Evolutionary conservation across 2,329 filamentous ascomycete genomes (phyloP).

Genomic region (Aschersonia sp.): DNA sequence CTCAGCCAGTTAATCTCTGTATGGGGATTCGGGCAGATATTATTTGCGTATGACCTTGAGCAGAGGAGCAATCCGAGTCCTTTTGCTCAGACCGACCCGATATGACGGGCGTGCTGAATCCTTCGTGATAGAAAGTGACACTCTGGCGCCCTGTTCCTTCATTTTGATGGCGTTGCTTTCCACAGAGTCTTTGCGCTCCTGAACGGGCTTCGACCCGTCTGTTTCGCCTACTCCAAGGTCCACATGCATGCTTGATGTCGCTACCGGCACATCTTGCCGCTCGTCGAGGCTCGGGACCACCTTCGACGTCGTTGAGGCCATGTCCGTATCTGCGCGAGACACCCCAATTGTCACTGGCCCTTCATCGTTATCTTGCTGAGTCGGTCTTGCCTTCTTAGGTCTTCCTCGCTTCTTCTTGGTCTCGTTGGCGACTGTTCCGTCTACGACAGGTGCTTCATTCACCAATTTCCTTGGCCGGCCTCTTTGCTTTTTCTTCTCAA

Average conservation of each 20-base stretch:
- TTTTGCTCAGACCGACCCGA: slow-evolving; percentile 36
- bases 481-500: slow-evolving; percentile 13
- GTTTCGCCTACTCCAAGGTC: background rate
- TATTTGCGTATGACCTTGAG: slow-evolving; percentile 33
- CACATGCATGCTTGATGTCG: background rate
- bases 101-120: slow-evolving; percentile 23
- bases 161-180: background rate
- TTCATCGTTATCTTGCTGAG: background rate
- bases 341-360: background rate
- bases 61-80: slow-evolving; percentile 33
- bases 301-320: background rate
- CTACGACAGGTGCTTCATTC: slow-evolving; percentile 3
- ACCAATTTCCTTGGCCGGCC: slow-evolving; percentile 16
- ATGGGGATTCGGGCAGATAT: background rate
- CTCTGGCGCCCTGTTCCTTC: background rate
- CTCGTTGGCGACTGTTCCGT: background rate
- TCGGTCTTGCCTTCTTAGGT: slow-evolving; percentile 18
- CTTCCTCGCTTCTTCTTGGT: slow-evolving; percentile 25
- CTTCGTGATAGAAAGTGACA: slow-evolving; percentile 1
- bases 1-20: no score
- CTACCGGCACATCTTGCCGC: background rate
- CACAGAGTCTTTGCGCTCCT: background rate
- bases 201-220: background rate
- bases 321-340: background rate
- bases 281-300: no score